Percentiles rank a stretch among this genome's conserved stretches.
These are phyloP conservation scores for Termitomyces sp. DNA, from an alignment of 768 basidiomycete genomes.

Conservation along the genomic window DNA sequence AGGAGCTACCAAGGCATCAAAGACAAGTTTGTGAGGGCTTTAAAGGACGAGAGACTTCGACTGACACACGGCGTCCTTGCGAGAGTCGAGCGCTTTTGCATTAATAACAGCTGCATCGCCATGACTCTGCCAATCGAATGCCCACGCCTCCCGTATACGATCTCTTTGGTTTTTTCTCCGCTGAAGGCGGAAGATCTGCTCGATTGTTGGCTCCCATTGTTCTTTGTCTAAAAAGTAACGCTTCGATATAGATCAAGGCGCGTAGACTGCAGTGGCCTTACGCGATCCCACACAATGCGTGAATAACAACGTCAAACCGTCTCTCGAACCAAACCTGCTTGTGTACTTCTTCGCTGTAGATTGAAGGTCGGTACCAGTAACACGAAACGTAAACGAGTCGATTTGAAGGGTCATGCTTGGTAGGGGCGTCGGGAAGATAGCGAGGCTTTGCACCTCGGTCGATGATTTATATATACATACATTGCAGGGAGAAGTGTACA, in stretches of 20 bases:
- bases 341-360: conserved; percentile 13
- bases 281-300: conserved; percentile 13
- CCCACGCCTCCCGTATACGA: conserved; percentile 33
- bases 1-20: conserved; percentile 10
- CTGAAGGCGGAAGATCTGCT: conserved; percentile 21
- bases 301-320: conserved; percentile 13
- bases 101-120: conserved; percentile 32
- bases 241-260: background rate
- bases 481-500: background rate
- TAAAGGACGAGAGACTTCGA: background rate
- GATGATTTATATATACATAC: background rate
- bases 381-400: conserved; percentile 2
- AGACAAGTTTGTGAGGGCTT: background rate
- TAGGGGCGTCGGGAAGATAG: background rate
- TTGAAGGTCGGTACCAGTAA: conserved; percentile 5
- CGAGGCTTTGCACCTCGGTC: background rate
- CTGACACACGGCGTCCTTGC: conserved; percentile 18
- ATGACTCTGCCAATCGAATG: conserved; percentile 34
- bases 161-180: conserved; percentile 11
- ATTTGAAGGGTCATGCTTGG: conserved; percentile 1
- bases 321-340: background rate
- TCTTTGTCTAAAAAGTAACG: conserved; percentile 26
- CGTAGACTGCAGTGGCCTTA: background rate
- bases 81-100: conserved; percentile 17
- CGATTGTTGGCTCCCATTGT: conserved; percentile 30